Evolutionary conservation across 305 asterid genomes (phyloP), one percentile per base, ranked within the genome.

Genomic region (Nicotiana rustica): DNA sequence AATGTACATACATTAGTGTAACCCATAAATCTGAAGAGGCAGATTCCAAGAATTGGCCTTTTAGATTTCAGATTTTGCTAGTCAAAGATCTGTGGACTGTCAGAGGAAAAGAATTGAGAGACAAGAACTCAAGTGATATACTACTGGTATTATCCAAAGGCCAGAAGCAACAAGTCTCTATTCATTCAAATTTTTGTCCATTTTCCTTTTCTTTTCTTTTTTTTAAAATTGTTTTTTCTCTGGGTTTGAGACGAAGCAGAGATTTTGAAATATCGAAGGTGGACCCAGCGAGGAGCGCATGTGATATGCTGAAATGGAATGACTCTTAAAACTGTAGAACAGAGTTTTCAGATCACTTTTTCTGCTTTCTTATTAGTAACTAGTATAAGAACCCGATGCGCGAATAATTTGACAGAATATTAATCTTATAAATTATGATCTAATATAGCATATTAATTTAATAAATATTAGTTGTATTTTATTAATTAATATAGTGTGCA

Each of bases 201-300:
- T 69, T 69, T 41, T 18, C 25, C 25, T 70, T 12, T 41, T 1
- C 0, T 69, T 4, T 10, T 55, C 19, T 47, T 6, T 21, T 18
- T 67, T 41, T 47, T 2, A 33, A 36, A 67, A 67, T 36, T 0
- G 17, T 69, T n/a, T 25, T 25, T 25, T 25, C 25, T 25, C 25
- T 25, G 25, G 25, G 25, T 38, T n/a, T 59, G 64, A 59, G 5
- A 6, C 17, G 62, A 56, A 56, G 60, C 1, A 6, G 77, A 71
- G 62, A 73, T 47, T 73, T 73, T 73, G 62, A 73, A 73, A 47
- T 21, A 47, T 60, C 12, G 1, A 6, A 47, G 14, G 36, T 61
- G 79, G 61, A 7, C 62, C 79, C 79, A 73, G 64, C 5, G 79
- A 17, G 79, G 79, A 71, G 79, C 79, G 79, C 79, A 73, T 73